A percentile compares a stretch with the other conserved stretches of the same genome.
phyloP scores from a whole-genome alignment of 2,329 filamentous ascomycete genomes.

The Macroventuria anomochaeta region DNA sequence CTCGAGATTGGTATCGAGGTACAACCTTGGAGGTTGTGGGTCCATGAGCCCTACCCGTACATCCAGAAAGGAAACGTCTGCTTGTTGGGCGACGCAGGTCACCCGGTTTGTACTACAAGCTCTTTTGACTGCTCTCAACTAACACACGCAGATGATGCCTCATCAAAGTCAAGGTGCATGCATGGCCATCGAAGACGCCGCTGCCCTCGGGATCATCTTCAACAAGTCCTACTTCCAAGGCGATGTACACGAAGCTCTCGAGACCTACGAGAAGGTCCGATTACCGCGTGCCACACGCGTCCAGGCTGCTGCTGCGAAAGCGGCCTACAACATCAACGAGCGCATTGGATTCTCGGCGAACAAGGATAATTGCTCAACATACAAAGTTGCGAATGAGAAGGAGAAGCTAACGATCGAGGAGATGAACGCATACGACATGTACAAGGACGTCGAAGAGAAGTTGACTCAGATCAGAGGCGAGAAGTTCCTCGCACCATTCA shows the following conservation, averaged over 20 bases:
- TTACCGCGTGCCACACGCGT: constrained; percentile 49
- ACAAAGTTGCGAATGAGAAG: constrained; percentile 67
- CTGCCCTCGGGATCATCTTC: constrained; percentile 68
- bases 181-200: constrained; percentile 72
- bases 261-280: constrained; percentile 46
- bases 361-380: constrained; percentile 58
- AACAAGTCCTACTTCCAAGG: constrained; percentile 53
- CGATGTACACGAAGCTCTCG: constrained; percentile 41
- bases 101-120: constrained; percentile 57
- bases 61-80: constrained; percentile 60
- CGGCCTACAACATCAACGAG: constrained; percentile 50
- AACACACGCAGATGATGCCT: constrained; percentile 65
- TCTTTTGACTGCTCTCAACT: not conserved
- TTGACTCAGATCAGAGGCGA: constrained; percentile 11
- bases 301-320: constrained; percentile 47
- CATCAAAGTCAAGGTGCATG: constrained; percentile 73
- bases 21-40: constrained; percentile 69
- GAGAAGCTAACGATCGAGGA: constrained; percentile 71
- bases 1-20: constrained; percentile 68
- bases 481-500: constrained; percentile 13
- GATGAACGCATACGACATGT: constrained; percentile 62
- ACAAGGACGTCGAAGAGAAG: constrained; percentile 30
- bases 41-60: constrained; percentile 68
- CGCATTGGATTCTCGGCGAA: constrained; percentile 63
- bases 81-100: constrained; percentile 70